Conservation (phyloP, 2,329 filamentous ascomycete species). For the Zasmidium angulare region DNA sequence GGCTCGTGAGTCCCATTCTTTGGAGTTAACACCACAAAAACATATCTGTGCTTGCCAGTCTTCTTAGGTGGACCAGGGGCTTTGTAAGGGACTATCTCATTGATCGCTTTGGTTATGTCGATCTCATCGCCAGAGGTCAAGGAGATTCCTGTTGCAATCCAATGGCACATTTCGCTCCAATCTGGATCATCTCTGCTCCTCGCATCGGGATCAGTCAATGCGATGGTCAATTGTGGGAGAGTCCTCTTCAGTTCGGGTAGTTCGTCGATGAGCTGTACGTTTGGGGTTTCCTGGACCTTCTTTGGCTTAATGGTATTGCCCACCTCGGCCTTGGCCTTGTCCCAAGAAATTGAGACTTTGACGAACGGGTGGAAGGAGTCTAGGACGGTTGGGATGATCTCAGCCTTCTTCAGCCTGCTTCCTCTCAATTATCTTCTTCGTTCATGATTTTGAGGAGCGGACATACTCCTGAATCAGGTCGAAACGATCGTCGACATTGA, state of each 20-base stretch:
- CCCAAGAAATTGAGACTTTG: conserved; percentile 50
- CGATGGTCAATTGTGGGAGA: conserved; percentile 46
- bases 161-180: conserved; percentile 61
- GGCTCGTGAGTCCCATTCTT: conserved; percentile 44
- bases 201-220: conserved; percentile 60
- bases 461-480: conserved; percentile 24
- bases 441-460: neutral
- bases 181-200: conserved; percentile 53
- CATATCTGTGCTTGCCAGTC: conserved; percentile 59
- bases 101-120: conserved; percentile 10
- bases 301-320: conserved; percentile 56
- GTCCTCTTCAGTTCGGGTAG: conserved; percentile 10
- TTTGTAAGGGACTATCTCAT: conserved; percentile 52
- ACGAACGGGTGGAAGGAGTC: conserved; percentile 59
- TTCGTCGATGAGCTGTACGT: conserved; percentile 31
- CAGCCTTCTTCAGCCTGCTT: conserved; percentile 29
- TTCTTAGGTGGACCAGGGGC: conserved; percentile 55
- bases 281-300: conserved; percentile 43
- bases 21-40: conserved; percentile 53
- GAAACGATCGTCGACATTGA: conserved; percentile 6
- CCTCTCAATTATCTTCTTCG: neutral
- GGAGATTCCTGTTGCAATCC: conserved; percentile 45
- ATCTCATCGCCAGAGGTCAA: conserved; percentile 18
- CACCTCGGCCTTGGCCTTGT: conserved; percentile 46
- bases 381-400: conserved; percentile 49